phyloP scores from a whole-genome alignment of 1,284 basidiomycete genomes.

The Moniliophthora roreri region DNA sequence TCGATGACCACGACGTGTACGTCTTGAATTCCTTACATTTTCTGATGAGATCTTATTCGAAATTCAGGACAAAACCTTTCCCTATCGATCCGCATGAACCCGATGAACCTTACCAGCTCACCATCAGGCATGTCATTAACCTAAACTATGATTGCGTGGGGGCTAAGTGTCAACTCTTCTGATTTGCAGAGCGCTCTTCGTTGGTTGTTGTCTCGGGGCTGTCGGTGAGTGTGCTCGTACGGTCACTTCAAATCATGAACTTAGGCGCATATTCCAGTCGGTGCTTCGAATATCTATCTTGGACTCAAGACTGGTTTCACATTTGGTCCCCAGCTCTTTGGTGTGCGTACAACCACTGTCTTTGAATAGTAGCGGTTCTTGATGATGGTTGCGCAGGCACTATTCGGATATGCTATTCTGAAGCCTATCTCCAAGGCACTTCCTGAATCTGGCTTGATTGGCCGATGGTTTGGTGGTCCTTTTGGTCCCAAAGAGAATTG shows the following conservation, averaged over 20 bases:
- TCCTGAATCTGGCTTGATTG: conserved; percentile 44
- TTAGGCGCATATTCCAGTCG: conserved; percentile 29
- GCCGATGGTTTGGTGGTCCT: conserved; percentile 51
- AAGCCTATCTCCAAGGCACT: conserved; percentile 55
- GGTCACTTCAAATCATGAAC: conserved; percentile 12
- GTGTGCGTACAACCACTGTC: conserved; percentile 35
- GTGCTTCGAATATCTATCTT: conserved; percentile 68
- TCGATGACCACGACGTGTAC: conserved; percentile 39
- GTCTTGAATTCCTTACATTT: conserved; percentile 21
- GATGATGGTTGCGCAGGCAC: conserved; percentile 33
- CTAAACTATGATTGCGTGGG: background rate
- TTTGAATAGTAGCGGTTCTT: background rate
- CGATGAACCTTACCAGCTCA: conserved; percentile 56
- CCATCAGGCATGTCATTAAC: conserved; percentile 38
- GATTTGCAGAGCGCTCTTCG: conserved; percentile 46
- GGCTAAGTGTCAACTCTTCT: background rate
- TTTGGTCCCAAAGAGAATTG: conserved; percentile 74
- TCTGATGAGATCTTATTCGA: too few species aligned
- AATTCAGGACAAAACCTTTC: conserved; percentile 50
- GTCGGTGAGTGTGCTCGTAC: conserved; percentile 34
- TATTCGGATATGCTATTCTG: conserved; percentile 67
- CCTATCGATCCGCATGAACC: conserved; percentile 48
- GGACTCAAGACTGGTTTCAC: conserved; percentile 72
- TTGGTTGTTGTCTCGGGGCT: conserved; percentile 61
- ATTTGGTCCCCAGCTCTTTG: conserved; percentile 65